Conservation (phyloP, 1,139 yeast species). For the Saccharomycopsis hybrid region DNA sequence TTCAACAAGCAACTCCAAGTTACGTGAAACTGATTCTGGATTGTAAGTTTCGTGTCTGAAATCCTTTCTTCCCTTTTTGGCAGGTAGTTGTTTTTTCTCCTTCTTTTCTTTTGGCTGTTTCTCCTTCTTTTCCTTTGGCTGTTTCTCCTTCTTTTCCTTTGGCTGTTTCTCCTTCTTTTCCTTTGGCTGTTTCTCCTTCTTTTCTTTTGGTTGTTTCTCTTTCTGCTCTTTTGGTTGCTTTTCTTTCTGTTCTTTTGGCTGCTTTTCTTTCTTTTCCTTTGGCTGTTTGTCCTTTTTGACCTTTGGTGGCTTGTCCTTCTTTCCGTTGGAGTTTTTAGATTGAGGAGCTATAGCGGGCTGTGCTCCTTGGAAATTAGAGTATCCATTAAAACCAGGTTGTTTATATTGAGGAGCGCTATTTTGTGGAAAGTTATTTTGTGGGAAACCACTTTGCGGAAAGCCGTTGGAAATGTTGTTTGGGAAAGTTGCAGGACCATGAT, state of each 20-base stretch:
- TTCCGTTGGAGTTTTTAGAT: no score
- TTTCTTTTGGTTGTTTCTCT: slow-evolving; percentile 22
- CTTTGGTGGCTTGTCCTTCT: no score
- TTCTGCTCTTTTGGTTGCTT: slow-evolving; percentile 10
- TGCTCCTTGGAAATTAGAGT: no score
- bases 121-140: slow-evolving; percentile 1
- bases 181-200: slow-evolving; percentile 21
- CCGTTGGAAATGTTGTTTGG: no score
- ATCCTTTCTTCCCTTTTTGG: neutral
- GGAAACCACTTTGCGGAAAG: no score
- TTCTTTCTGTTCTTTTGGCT: neutral
- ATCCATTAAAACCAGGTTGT: no score
- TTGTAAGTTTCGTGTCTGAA: slow-evolving; percentile 6
- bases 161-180: slow-evolving; percentile 17
- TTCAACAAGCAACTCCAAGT: slow-evolving; percentile 18
- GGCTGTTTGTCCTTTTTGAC: no score
- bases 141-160: neutral
- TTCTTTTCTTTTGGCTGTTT: neutral
- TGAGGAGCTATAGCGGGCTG: no score
- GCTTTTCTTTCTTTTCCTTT: no score
- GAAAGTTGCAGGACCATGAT: no score
- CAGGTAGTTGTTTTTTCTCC: neutral
- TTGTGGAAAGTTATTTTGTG: no score
- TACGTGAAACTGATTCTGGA: slow-evolving; percentile 16
- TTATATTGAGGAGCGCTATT: no score